A percentile compares a stretch with the other conserved stretches of the same genome.
phyloP scores from a whole-genome alignment of 1,284 basidiomycete species.

The Nidula niveotomentosa region DNA sequence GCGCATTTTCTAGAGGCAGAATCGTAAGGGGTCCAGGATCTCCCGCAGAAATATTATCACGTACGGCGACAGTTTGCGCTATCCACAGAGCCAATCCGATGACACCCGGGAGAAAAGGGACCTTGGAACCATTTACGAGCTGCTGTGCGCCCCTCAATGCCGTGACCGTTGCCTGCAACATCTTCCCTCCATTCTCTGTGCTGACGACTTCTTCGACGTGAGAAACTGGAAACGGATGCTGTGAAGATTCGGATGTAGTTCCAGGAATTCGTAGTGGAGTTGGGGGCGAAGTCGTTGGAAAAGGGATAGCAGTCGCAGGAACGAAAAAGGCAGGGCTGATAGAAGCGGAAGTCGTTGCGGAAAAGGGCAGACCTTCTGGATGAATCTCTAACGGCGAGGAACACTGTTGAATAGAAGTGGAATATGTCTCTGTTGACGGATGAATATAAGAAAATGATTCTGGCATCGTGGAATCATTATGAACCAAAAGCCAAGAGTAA shows the following conservation, averaged over 20 bases:
- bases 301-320: not conserved
- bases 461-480: not conserved
- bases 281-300: not conserved
- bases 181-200: not conserved
- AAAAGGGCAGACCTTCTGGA: not conserved
- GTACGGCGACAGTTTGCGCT: slow-evolving; percentile 1
- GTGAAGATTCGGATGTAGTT: not conserved
- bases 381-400: not conserved
- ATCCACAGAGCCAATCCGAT: slow-evolving; percentile 1
- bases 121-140: not conserved
- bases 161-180: slow-evolving; percentile 1
- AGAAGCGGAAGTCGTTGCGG: not conserved
- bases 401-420: not conserved
- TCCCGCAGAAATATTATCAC: not conserved
- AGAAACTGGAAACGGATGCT: not conserved
- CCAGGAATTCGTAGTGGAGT: too few relatives aligned
- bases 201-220: not conserved
- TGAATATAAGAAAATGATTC: not conserved
- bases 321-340: not conserved
- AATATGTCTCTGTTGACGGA: not conserved
- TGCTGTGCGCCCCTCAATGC: slow-evolving; percentile 1
- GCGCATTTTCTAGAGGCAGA: not conserved
- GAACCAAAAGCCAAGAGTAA: not conserved
- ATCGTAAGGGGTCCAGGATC: not conserved
- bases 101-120: slow-evolving; percentile 1